Conservation (phyloP, 2,329 filamentous ascomycete genomes). For the Zymoseptoria pseudotritici region DNA sequence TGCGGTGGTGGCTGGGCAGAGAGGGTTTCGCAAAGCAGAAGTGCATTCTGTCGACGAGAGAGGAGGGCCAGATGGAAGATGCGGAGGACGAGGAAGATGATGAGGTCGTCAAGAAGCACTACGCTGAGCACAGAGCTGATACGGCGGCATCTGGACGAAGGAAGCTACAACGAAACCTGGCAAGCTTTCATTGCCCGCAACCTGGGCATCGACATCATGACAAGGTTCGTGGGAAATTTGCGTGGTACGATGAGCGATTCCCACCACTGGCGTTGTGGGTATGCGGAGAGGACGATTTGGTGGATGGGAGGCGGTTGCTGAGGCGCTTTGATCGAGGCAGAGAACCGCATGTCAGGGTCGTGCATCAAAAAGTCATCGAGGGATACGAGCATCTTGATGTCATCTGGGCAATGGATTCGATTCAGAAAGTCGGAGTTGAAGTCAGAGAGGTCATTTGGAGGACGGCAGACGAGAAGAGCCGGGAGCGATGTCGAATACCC, state of each 20-base stretch:
- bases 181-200: constrained; percentile 24
- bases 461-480: constrained; percentile 53
- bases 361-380: constrained; percentile 74
- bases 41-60: constrained; percentile 75
- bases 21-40: constrained; percentile 80
- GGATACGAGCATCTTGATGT: constrained; percentile 93
- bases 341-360: constrained; percentile 73
- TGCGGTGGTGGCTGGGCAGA: constrained; percentile 90
- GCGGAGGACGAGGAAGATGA: constrained; percentile 39
- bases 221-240: constrained; percentile 35
- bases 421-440: constrained; percentile 75
- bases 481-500: constrained; percentile 56
- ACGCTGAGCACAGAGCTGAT: constrained; percentile 20
- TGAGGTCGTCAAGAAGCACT: constrained; percentile 32
- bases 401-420: constrained; percentile 85
- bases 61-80: constrained; percentile 59
- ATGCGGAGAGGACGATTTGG: constrained; percentile 71
- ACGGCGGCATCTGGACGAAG: constrained; percentile 20
- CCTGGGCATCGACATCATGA: constrained; percentile 26
- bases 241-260: constrained; percentile 74
- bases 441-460: constrained; percentile 77
- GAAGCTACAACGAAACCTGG: constrained; percentile 26
- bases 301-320: constrained; percentile 71
- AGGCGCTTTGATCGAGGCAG: constrained; percentile 65
- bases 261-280: constrained; percentile 88